phyloP scores from a whole-genome alignment of 1,284 basidiomycete genomes.

The Coniophora puteana region DNA sequence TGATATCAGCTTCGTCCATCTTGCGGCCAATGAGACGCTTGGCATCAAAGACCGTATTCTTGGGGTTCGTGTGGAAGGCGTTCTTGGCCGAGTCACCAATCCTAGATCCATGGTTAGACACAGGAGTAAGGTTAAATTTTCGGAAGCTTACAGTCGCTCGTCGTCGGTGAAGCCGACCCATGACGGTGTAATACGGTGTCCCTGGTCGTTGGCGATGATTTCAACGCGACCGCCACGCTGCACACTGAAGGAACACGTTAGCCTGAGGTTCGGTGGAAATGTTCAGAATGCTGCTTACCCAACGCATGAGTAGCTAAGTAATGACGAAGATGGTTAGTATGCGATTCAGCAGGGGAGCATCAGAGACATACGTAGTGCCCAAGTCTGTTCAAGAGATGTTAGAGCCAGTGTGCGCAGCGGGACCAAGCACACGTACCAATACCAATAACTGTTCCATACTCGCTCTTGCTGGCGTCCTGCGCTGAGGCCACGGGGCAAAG shows the following conservation, averaged over 20 bases:
- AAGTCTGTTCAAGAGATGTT: slow-evolving; percentile 48
- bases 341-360: slow-evolving; percentile 2
- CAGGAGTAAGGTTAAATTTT: too few relatives aligned
- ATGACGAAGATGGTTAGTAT: slow-evolving; percentile 20
- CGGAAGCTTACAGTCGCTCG: slow-evolving; percentile 76
- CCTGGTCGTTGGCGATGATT: slow-evolving; percentile 97
- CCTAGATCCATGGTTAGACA: slow-evolving; percentile 28
- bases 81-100: slow-evolving; percentile 81
- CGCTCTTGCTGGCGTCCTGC: slow-evolving; percentile 46
- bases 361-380: slow-evolving; percentile 66
- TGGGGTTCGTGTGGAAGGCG: slow-evolving; percentile 79
- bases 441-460: slow-evolving; percentile 94
- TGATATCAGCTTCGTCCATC: slow-evolving; percentile 74
- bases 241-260: slow-evolving; percentile 51
- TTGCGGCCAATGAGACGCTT: slow-evolving; percentile 96
- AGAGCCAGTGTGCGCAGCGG: slow-evolving; percentile 6
- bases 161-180: slow-evolving; percentile 91
- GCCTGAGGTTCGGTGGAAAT: neutral
- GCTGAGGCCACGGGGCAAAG: slow-evolving; percentile 58
- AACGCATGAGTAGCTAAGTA: slow-evolving; percentile 69
- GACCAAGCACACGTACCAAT: slow-evolving; percentile 63
- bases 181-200: slow-evolving; percentile 95
- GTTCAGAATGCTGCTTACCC: slow-evolving; percentile 40
- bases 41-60: slow-evolving; percentile 96
- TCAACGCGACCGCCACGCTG: slow-evolving; percentile 92